Evolutionary conservation across 1,139 yeast species (phyloP).

Genomic region (Kurtzmaniella quercitrusa): DNA sequence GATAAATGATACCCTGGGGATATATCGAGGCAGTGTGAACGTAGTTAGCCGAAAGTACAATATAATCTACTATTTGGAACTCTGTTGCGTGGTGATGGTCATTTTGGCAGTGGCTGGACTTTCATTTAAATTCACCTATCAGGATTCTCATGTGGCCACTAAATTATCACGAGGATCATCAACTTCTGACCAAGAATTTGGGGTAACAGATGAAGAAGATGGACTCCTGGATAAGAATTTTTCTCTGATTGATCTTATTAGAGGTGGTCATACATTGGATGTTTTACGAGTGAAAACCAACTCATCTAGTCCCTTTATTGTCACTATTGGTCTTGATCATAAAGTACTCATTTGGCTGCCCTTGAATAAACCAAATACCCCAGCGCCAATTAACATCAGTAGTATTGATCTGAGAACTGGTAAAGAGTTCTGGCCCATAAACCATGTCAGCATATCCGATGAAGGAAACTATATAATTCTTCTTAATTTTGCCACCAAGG

Average conservation of each 20-base stretch:
- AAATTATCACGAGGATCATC: not conserved
- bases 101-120: conserved; percentile 26
- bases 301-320: conserved; percentile 52
- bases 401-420: conserved; percentile 27
- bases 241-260: conserved; percentile 46
- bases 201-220: conserved; percentile 14
- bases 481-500: conserved; percentile 45
- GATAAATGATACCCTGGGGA: conserved; percentile 14
- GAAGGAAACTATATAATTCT: conserved; percentile 59
- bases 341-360: conserved; percentile 75
- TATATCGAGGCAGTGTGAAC: conserved; percentile 14
- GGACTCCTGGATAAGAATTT: conserved; percentile 20
- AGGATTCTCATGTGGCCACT: not conserved
- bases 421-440: conserved; percentile 64
- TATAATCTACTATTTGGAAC: conserved; percentile 30
- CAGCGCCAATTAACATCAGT: conserved; percentile 39
- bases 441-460: conserved; percentile 55
- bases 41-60: conserved; percentile 18
- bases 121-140: conserved; percentile 21
- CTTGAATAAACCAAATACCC: conserved; percentile 22
- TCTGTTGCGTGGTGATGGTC: conserved; percentile 21
- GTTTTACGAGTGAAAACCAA: conserved; percentile 56
- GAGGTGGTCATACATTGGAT: conserved; percentile 57
- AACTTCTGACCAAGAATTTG: not conserved
- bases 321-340: conserved; percentile 72